Evolutionary conservation across 495 filamentous ascomycete genomes (phyloP).

Genomic region (Tuber melanosporum): DNA sequence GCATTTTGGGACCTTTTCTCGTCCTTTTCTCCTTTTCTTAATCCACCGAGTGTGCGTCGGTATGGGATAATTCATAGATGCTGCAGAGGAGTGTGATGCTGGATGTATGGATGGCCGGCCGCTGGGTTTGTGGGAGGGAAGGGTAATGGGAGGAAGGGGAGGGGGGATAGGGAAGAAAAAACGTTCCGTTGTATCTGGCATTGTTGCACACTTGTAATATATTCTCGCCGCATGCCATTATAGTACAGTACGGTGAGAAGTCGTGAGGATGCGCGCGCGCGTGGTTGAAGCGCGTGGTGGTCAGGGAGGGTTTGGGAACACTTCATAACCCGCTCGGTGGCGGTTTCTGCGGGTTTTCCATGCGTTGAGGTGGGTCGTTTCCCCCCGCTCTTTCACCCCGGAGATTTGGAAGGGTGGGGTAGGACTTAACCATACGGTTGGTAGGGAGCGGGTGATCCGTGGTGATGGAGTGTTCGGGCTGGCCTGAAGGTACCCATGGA

Average conservation of each 20-base stretch:
- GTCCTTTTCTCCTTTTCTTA: not conserved
- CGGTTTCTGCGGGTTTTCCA: not conserved
- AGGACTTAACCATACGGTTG: no score
- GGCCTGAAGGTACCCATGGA: no score
- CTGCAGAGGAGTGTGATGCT: not conserved
- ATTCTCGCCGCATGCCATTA: not conserved
- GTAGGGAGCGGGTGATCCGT: no score
- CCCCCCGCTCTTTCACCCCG: no score
- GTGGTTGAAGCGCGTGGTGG: not conserved
- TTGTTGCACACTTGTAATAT: not conserved
- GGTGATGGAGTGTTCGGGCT: no score
- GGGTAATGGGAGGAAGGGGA: not conserved
- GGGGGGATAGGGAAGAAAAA: not conserved
- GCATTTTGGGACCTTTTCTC: not conserved
- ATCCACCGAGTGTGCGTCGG: slow-evolving; percentile 5
- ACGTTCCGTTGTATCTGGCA: not conserved
- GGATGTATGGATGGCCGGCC: not conserved
- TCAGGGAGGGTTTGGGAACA: no score
- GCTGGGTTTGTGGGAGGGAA: not conserved
- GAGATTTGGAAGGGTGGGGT: no score
- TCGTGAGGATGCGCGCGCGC: not conserved
- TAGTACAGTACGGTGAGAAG: not conserved
- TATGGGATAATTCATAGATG: not conserved
- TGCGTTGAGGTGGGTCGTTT: not conserved
- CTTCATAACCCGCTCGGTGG: not conserved